phyloP scores from a whole-genome alignment of 1,284 basidiomycete species.

The Tylopilus sp. region DNA sequence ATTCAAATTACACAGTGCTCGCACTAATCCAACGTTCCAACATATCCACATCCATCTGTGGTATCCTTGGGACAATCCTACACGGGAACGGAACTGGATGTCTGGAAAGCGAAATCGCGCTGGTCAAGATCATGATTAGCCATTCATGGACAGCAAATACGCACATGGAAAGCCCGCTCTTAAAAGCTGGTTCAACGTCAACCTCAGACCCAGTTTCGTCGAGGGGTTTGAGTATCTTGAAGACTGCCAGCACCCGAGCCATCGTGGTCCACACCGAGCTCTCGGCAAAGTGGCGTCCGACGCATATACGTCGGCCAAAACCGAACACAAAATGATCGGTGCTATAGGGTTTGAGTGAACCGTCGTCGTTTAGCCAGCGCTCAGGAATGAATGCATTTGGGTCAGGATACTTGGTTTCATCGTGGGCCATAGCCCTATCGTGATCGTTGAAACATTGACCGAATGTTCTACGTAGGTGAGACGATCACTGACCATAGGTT shows the following conservation, averaged over 20 bases:
- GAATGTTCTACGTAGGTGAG: neutral
- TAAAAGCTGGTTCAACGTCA: constrained; percentile 10
- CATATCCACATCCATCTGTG: constrained; percentile 8
- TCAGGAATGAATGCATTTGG: constrained; percentile 19
- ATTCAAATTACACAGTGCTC: neutral
- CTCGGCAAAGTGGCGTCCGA: constrained; percentile 23
- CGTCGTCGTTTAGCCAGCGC: constrained; percentile 20
- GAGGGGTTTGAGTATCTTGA: constrained; percentile 13
- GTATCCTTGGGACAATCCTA: constrained; percentile 14
- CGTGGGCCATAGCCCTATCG: constrained; percentile 21
- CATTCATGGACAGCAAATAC: neutral
- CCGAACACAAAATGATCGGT: constrained; percentile 11
- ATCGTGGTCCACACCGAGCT: constrained; percentile 19
- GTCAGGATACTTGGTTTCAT: constrained; percentile 14
- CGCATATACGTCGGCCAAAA: constrained; percentile 21
- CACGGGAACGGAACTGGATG: constrained; percentile 17
- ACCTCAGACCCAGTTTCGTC: constrained; percentile 25
- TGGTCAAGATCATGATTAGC: neutral
- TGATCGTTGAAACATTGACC: neutral
- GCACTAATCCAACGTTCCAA: constrained; percentile 14
- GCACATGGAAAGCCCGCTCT: constrained; percentile 17
- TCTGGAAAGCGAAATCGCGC: constrained; percentile 2
- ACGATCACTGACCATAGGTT: constrained; percentile 16
- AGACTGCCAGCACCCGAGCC: constrained; percentile 15
- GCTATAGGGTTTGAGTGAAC: constrained; percentile 12